Evolutionary conservation across 371 early-diverging fungal species (phyloP).

Genomic region (Rhizomucor pusillus): DNA sequence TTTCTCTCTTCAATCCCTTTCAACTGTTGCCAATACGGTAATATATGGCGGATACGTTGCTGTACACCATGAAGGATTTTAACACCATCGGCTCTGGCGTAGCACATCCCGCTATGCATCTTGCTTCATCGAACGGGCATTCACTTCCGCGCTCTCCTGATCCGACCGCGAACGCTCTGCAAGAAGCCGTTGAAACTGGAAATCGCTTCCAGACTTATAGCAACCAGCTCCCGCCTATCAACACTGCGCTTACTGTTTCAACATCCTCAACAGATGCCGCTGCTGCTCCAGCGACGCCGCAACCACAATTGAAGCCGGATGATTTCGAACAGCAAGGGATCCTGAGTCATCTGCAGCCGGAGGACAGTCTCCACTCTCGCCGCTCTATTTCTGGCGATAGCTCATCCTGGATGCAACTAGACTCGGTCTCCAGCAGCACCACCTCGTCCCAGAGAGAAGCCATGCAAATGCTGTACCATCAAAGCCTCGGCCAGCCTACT

Average conservation of each 20-base stretch:
- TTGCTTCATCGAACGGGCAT: too few relatives aligned
- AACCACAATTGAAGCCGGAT: not conserved
- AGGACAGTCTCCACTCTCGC: slow-evolving; percentile 8
- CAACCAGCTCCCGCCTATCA: slow-evolving; percentile 21
- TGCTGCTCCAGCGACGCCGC: not conserved
- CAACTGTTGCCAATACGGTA: too few relatives aligned
- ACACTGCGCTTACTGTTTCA: slow-evolving; percentile 3
- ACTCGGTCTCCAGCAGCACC: slow-evolving; percentile 1
- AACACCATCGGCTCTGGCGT: too few relatives aligned
- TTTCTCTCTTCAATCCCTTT: too few relatives aligned
- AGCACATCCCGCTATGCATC: too few relatives aligned
- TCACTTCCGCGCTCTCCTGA: too few relatives aligned
- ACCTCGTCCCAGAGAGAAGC: slow-evolving; percentile 2
- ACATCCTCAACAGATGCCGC: slow-evolving; percentile 4
- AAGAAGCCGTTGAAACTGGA: not conserved
- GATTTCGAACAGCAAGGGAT: slow-evolving; percentile 3
- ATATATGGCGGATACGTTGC: too few relatives aligned
- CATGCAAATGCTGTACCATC: slow-evolving; percentile 6
- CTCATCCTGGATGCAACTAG: slow-evolving; percentile 4
- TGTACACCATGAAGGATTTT: too few relatives aligned
- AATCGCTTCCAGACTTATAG: slow-evolving; percentile 11
- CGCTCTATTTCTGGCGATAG: slow-evolving; percentile 7
- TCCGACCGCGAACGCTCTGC: too few relatives aligned
- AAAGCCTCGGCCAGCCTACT: slow-evolving; percentile 20
- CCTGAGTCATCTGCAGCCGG: slow-evolving; percentile 8